Conservation (phyloP, 768 basidiomycete genomes). For the Suillus americanus region DNA sequence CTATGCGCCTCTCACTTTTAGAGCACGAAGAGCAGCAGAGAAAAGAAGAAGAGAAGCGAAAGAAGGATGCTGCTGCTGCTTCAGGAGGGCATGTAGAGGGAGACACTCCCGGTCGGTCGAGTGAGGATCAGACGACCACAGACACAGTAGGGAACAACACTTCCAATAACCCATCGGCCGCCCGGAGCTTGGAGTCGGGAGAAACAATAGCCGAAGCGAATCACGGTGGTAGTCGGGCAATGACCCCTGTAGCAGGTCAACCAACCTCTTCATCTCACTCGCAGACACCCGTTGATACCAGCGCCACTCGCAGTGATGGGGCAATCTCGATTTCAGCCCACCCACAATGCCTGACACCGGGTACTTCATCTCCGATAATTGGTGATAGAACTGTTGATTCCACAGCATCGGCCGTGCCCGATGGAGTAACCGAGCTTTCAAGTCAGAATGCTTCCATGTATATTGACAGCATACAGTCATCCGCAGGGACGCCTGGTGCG, state of each 20-base stretch:
- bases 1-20: slow-evolving; percentile 91
- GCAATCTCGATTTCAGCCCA: slow-evolving; percentile 16
- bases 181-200: slow-evolving; percentile 14
- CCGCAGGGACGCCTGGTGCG: slow-evolving; percentile 19
- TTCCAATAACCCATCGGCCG: slow-evolving; percentile 4
- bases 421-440: slow-evolving; percentile 2
- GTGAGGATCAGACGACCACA: slow-evolving; percentile 9
- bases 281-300: slow-evolving; percentile 27
- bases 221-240: slow-evolving; percentile 24
- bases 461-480: background rate
- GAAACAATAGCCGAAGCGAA: slow-evolving; percentile 10
- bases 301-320: slow-evolving; percentile 27
- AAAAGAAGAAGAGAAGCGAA: slow-evolving; percentile 69
- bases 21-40: slow-evolving; percentile 95
- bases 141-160: slow-evolving; percentile 5
- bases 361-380: slow-evolving; percentile 4
- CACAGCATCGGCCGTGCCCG: background rate
- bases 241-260: slow-evolving; percentile 37
- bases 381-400: slow-evolving; percentile 12
- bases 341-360: slow-evolving; percentile 18
- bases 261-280: slow-evolving; percentile 28
- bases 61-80: slow-evolving; percentile 38
- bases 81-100: slow-evolving; percentile 29
- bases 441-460: slow-evolving; percentile 3
- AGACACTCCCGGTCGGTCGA: slow-evolving; percentile 13